Base-by-base conservation (phyloP, 805 yeast genomes). In the Teunomyces aglyptinius region DNA sequence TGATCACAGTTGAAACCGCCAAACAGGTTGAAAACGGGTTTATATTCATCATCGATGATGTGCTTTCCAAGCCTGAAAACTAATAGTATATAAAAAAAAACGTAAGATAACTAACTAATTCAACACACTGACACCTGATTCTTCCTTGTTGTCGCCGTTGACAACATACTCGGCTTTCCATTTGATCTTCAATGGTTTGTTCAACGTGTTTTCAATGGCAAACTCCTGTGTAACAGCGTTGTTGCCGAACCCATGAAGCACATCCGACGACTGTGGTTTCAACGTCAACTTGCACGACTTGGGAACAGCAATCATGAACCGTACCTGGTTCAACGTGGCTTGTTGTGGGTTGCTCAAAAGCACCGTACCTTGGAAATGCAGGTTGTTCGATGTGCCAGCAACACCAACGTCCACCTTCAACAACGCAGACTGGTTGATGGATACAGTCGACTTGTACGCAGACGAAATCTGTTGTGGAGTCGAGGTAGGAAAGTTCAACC, bases 231-330 rank as follows among this genome's bases (percentile, higher is more conserved):
- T 63, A 13, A 85, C 70, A 5, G 82, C 82, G 45, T 77, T 72
- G 29, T 60, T 63, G 40, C 69, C 71, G 45, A 71, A 72, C 2
- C 80, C 75, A 47, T 73, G 71, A n/a, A 87, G 57, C 26, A 63
- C 57, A 46, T 77, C 80, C 44, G 79, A 75, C 6, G 85, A 73
- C 61, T 85, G 90, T 1, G 90, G 83, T 47, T 76, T 71, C 59
- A 87, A 74, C 44, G 70, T 75, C 51, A 87, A 70, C 42, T 70
- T 70, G 58, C 83, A 77, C 6, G 76, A 58, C 56, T 82, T 83
- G 45, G 95, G 89, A 27, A 83, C 89, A 0, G 96, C 94, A 32
- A 86, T 63, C 58, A 81, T 71, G 53, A 85, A 80, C 49, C 80
- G 78, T 38, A 87, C 63, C 48, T 76, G 73, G 6, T 76, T 63